Base-by-base conservation (phyloP, 345 rosid genomes). In the Luvunga scandens region DNA sequence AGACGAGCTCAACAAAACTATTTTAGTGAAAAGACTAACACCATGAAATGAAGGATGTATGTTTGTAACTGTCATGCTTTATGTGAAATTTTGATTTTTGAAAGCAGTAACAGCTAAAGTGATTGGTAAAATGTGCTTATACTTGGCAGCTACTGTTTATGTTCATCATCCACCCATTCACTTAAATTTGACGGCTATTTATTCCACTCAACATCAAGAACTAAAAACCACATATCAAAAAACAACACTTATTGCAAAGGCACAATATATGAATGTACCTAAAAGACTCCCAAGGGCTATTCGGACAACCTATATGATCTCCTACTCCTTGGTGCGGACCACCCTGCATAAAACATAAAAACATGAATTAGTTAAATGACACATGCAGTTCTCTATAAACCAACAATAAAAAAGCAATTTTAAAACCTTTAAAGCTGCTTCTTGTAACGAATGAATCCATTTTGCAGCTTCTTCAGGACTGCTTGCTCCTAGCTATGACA, bases 401-500 rank as follows among this genome's bases (percentile, higher is more conserved):
- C 64, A 64, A 70, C 28, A 74, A 65, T 53, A 68, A n/a, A 57
- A 57, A 60, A 75, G 78, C 69, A 22, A 38, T 78, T 66, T 55
- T 21, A 25, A 25, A 60, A 95, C 97, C 98, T 95, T 90, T 80
- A 92, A 77, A 77, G 97, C 94, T 59, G 90, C 87, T 77, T 93
- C 93, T 82, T 92, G 93, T 64, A 95, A 86, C 30, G 88, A 86
- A 84, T 87, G 95, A 78, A 95, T 95, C 98, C 98, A 95, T 85
- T 86, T 89, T 64, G 96, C 98, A 80, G 97, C 98, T 85, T 93
- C 98, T 81, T 95, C 97, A 60, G 98, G 93, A 80, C 98, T 89
- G 81, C 91, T 88, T 77, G 98, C 98, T 89, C 98, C 98, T 78
- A 94, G 83, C 98, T 91, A 86, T 70, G 78, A 81, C 56, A 76